A percentile compares a stretch with the other conserved stretches of the same genome.
phyloP scores from a whole-genome alignment of 1,139 yeast genomes.

The Barnettozyma hawaiiensis region DNA sequence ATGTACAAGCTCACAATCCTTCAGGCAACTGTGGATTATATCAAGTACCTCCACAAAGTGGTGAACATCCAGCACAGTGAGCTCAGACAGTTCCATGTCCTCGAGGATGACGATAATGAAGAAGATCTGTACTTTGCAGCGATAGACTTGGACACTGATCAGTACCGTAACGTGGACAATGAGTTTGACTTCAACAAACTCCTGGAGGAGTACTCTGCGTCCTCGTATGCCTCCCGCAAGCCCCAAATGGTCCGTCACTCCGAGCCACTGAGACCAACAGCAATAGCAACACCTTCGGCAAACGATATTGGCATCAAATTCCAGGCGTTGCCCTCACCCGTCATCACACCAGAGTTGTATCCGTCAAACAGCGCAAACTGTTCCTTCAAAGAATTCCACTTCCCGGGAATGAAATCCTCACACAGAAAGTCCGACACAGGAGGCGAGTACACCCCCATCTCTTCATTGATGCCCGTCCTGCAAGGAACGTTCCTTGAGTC shows the following conservation, averaged over 20 bases:
- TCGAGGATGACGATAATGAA: conserved; percentile 20
- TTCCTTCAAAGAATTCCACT: neutral
- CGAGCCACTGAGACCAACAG: conserved; percentile 27
- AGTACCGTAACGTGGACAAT: conserved; percentile 51
- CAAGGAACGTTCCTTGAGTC: neutral
- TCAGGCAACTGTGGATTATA: conserved; percentile 77
- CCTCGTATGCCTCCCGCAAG: neutral
- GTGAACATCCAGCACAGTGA: conserved; percentile 38
- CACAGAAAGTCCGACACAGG: neutral
- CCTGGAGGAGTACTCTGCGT: conserved; percentile 22
- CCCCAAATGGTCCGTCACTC: conserved; percentile 20
- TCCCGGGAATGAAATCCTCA: conserved; percentile 1
- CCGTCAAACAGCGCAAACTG: conserved; percentile 6
- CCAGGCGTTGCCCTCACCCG: conserved; percentile 23
- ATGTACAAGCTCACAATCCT: conserved; percentile 78
- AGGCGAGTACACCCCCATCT: neutral
- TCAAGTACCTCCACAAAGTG: conserved; percentile 59
- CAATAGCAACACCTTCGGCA: conserved; percentile 24
- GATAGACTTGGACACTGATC: conserved; percentile 51
- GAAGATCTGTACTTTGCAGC: conserved; percentile 40
- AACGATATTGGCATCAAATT: conserved; percentile 9
- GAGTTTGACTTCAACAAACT: conserved; percentile 47
- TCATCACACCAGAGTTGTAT: conserved; percentile 25
- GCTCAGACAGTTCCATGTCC: conserved; percentile 9
- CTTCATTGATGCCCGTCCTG: neutral